These are phyloP conservation scores for Cymodocea nodosa DNA, from an alignment of 116 monocot species.

Conservation along the genomic window DNA sequence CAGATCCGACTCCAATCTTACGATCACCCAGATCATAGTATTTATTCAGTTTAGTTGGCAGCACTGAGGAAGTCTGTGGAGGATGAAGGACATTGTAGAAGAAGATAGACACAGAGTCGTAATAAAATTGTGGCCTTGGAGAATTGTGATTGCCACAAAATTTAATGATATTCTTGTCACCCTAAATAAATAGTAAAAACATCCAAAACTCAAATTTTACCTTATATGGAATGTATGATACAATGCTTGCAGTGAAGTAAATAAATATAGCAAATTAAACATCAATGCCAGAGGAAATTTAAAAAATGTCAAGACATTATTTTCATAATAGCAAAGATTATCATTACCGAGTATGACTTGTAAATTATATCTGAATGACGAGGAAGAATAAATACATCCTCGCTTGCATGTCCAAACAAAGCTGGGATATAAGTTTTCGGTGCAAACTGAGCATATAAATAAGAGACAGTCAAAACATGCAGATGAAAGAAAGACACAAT, in stretches of 20 bases:
- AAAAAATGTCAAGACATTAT: neutral
- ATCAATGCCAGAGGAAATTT: neutral
- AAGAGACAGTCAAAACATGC: neutral
- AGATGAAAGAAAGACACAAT: too few relatives aligned
- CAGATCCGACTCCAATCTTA: slow-evolving; percentile 40
- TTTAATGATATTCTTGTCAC: slow-evolving; percentile 93
- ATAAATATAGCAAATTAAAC: neutral
- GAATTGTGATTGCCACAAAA: slow-evolving; percentile 99
- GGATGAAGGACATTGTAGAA: slow-evolving; percentile 95
- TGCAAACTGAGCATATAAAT: slow-evolving; percentile 39
- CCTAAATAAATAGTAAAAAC: slow-evolving; percentile 31
- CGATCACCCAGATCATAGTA: slow-evolving; percentile 78
- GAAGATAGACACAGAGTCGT: slow-evolving; percentile 98
- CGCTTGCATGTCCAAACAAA: slow-evolving; percentile 93
- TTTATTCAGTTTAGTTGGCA: slow-evolving; percentile 57
- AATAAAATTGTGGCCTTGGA: slow-evolving; percentile 91
- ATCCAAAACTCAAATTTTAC: neutral
- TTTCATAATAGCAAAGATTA: slow-evolving; percentile 1
- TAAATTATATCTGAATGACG: slow-evolving; percentile 86
- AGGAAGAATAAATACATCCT: slow-evolving; percentile 79
- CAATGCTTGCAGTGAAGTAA: neutral
- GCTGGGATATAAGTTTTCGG: slow-evolving; percentile 94
- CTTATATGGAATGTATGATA: neutral
- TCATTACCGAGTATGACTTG: slow-evolving; percentile 69
- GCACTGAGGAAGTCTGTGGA: slow-evolving; percentile 48